phyloP scores from a whole-genome alignment of 192 early-diverging fungal genomes.

The Dissophora globulifera region DNA sequence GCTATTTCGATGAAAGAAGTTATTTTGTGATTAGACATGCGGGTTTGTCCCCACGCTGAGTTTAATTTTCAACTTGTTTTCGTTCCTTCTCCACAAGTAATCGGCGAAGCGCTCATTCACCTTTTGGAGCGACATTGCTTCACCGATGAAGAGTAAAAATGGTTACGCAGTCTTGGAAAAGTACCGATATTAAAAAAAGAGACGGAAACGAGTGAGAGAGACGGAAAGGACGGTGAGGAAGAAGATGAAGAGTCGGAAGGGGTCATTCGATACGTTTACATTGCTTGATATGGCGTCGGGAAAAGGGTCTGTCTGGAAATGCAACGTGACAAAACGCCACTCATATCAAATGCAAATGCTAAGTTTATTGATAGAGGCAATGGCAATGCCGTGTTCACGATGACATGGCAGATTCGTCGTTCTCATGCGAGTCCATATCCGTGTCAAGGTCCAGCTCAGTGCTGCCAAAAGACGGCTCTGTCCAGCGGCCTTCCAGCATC shows the following conservation, averaged over 20 bases:
- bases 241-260: too few species aligned
- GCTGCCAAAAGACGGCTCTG: slow-evolving; percentile 17
- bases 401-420: background rate
- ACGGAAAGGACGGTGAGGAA: background rate
- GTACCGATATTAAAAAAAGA: background rate
- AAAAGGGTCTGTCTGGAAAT: too few species aligned
- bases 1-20: background rate
- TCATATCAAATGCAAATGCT: slow-evolving; percentile 29
- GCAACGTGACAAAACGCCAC: too few species aligned
- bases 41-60: too few species aligned
- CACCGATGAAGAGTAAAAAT: too few species aligned
- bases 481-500: slow-evolving; percentile 36
- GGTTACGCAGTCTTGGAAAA: too few species aligned
- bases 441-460: slow-evolving; percentile 32
- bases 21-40: too few species aligned
- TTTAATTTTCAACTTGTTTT: too few species aligned
- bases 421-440: slow-evolving; percentile 17
- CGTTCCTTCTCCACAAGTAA: background rate
- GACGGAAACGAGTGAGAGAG: background rate
- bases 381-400: background rate
- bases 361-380: too few species aligned
- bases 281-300: too few species aligned
- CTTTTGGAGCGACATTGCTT: background rate
- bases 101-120: background rate
- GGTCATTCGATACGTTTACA: too few species aligned